Base-by-base conservation (phyloP, 352 stramenopile species). In the Saprolegnia parasitica region DNA sequence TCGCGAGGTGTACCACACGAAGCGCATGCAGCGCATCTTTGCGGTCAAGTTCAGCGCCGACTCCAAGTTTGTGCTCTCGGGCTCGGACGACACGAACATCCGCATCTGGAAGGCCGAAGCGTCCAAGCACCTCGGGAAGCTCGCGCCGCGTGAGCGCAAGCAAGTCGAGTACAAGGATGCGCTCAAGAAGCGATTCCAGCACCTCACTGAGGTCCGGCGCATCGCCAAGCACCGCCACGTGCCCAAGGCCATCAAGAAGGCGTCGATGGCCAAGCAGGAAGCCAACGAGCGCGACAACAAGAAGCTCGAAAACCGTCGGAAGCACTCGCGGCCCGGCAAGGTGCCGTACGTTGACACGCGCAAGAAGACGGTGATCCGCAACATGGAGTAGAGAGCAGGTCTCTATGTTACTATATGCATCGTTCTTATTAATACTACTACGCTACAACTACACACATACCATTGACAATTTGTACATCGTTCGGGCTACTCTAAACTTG, bases 51-150 rank as follows among this genome's bases (percentile, higher is more conserved):
- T 95, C 65, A 95, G 83, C 52, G 84, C 86, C 72, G 86, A 95
- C 71, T 65, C 86, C 65, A 98, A 97, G 73, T 99, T 98, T 76
- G 89, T 99, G 54, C 77, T 99, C 11, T 98, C 92, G 16, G 98
- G 97, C 60, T 98, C 89, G 82, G 97, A 99, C 77, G 98, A 99
- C 82, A 99, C 96, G 35, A 99, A 99, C 78, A 83, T 99, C 39
- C 89, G 98, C 58, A 95, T 99, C 67, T 99, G 98, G 98, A 99
- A 99, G 78, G 89, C 96, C 2, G 78, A 97, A 46, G 92, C 96
- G 4, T 97, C 89, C 67, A 95, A 98, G 78, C 96, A 95, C 73
- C 78, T 98, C 58, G 95, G 92, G 57, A 96, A 96, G 78, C 77
- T 80, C 23, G 77, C 81, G 23, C 79, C 83, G 23, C 88, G 94